A percentile compares a stretch with the other conserved stretches of the same genome.
These are phyloP conservation scores for Gymnopus androsaceus DNA, from an alignment of 1,284 basidiomycete species.

Conservation along the genomic window DNA sequence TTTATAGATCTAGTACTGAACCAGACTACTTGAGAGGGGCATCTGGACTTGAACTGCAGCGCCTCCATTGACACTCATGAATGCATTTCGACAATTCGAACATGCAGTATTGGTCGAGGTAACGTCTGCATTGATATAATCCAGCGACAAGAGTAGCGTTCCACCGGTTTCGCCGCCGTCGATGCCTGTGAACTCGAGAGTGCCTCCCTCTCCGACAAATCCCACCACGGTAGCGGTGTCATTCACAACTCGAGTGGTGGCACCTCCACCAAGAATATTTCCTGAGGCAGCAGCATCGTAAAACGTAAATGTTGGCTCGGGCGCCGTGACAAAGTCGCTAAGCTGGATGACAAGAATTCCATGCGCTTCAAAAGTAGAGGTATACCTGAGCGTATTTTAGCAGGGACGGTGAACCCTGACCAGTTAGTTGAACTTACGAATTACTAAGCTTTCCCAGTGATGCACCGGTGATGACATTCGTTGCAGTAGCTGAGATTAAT, in stretches of 20 bases:
- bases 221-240: constrained; percentile 43
- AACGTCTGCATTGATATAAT: constrained; percentile 50
- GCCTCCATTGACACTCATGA: constrained; percentile 48
- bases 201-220: constrained; percentile 45
- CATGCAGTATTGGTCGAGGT: constrained; percentile 44
- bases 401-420: neutral
- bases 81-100: constrained; percentile 49
- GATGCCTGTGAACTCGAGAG: constrained; percentile 42
- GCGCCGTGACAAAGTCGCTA: constrained; percentile 27
- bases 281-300: constrained; percentile 40
- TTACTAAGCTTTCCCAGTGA: constrained; percentile 39
- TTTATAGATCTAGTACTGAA: no score
- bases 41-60: constrained; percentile 44
- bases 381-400: constrained; percentile 30
- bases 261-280: constrained; percentile 42
- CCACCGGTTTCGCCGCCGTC: constrained; percentile 44
- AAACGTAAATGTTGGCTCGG: constrained; percentile 38
- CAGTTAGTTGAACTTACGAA: constrained; percentile 31
- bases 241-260: constrained; percentile 40
- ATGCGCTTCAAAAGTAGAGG: constrained; percentile 40
- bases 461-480: constrained; percentile 41
- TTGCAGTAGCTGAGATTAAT: constrained; percentile 39
- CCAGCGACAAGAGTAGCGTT: constrained; percentile 44
- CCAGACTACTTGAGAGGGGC: constrained; percentile 50
- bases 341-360: constrained; percentile 44